Percentiles rank a stretch among this genome's conserved stretches.
These are phyloP conservation scores for Naumovozyma castellii DNA, from an alignment of 805 yeast species.

Conservation along the genomic window DNA sequence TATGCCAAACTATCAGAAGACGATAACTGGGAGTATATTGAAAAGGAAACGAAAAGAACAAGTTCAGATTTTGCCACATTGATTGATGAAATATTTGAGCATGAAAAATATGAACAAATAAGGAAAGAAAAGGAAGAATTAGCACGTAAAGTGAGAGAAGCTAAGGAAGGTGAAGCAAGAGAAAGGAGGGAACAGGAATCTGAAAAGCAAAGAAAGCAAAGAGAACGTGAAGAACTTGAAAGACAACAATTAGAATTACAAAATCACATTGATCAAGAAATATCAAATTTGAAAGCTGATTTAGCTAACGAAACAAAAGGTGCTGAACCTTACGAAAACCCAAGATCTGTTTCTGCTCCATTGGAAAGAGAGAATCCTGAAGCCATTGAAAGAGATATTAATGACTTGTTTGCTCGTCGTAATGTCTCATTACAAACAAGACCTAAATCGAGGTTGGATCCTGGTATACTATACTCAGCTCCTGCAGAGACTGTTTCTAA, in stretches of 20 bases:
- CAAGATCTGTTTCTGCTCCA: slow-evolving; percentile 35
- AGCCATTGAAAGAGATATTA: slow-evolving; percentile 21
- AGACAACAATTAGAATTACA: slow-evolving; percentile 21
- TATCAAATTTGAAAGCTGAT: slow-evolving; percentile 14
- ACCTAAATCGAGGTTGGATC: slow-evolving; percentile 38
- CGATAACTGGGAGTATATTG: slow-evolving; percentile 59
- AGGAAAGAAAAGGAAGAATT: slow-evolving; percentile 41
- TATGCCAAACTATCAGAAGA: slow-evolving; percentile 62
- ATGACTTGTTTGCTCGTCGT: slow-evolving; percentile 28
- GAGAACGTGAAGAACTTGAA: slow-evolving; percentile 16
- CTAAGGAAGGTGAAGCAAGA: slow-evolving; percentile 38
- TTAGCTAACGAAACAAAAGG: slow-evolving; percentile 2
- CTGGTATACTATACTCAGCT: slow-evolving; percentile 29
- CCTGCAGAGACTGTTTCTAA: not conserved
- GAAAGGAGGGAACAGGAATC: slow-evolving; percentile 23
- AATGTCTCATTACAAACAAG: slow-evolving; percentile 33
- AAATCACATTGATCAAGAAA: slow-evolving; percentile 22
- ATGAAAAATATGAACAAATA: slow-evolving; percentile 53
- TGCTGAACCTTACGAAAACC: not conserved
- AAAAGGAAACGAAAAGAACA: slow-evolving; percentile 64
- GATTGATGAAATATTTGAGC: slow-evolving; percentile 68
- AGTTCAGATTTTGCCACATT: slow-evolving; percentile 69
- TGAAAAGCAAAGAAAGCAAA: slow-evolving; percentile 15
- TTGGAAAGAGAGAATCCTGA: slow-evolving; percentile 12
- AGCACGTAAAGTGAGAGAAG: slow-evolving; percentile 37